Base-by-base conservation (phyloP, 2,329 filamentous ascomycete species). In the Talaromyces rugulosus region DNA sequence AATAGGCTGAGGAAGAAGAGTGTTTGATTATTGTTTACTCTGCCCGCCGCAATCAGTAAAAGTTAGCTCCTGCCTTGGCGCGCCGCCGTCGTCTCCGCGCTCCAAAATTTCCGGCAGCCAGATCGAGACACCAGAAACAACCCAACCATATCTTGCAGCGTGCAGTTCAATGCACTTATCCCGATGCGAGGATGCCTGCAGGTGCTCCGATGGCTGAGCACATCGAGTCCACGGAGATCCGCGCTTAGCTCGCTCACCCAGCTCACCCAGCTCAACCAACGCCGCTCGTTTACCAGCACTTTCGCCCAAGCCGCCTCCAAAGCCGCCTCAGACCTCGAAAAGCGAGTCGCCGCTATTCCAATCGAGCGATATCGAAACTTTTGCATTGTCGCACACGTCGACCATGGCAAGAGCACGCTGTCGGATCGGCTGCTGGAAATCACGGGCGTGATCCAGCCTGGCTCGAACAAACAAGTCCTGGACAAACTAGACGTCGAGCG, bases 311-410 rank as follows among this genome's bases (percentile, higher is more conserved):
- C 68, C 2, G 57, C 68, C 2, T 69, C 64, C 9, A 71, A 72
- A 58, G 65, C 68, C 0, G 66, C 73, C 5, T 72, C 81, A n/a
- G 81, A 83, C 28, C 80, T 89, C 27, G 87, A 89, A 72, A 78
- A 80, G 62, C 81, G 87, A 55, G 82, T 83, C 40, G 73, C 77
- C 4, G 75, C 75, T 4, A 82, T 83, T 58, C 81, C 81, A 7
- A 77, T 83, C 59, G 80, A 83, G 42, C 76, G 81, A 42, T 83
- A 85, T 71, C 89, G 95, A 65, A 99, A 99, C 77, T 99, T 99
- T 76, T 99, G 95, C 78, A 98, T 99, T 71, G 94, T 99, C 58
- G 95, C 95, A 9, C 95, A 99, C 75, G 96, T 99, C 73, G 95
- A 99, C 75, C 95, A 99, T 87, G 95, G 95, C 71, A 99, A 99